Percentiles rank a stretch among this genome's conserved stretches.
phyloP scores from a whole-genome alignment of 2,329 filamentous ascomycete genomes.

The Ilyonectria destructans region DNA sequence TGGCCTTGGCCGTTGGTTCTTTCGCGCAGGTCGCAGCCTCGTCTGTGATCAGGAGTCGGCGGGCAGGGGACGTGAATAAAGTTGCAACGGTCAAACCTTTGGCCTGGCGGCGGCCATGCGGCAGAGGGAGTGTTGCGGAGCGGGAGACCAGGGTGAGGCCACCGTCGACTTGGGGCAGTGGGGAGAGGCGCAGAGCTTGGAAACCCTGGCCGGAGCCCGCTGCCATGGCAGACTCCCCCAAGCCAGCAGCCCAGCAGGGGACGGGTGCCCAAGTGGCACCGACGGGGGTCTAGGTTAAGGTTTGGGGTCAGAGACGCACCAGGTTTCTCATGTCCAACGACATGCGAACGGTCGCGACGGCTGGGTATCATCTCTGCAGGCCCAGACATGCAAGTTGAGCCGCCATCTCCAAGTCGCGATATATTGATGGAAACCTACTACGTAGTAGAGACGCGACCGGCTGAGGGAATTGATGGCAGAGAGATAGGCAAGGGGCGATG shows the following conservation, averaged over 20 bases:
- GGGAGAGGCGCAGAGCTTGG: slow-evolving; percentile 42
- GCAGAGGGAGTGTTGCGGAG: slow-evolving; percentile 31
- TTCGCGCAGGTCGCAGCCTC: slow-evolving; percentile 2
- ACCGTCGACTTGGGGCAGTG: slow-evolving; percentile 48
- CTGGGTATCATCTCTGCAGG: not conserved
- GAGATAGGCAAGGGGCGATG: slow-evolving; percentile 26
- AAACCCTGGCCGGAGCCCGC: slow-evolving; percentile 48
- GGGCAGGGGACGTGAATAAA: slow-evolving; percentile 33
- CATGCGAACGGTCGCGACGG: slow-evolving; percentile 15
- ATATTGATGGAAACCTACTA: not conserved
- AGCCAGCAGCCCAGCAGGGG: slow-evolving; percentile 44
- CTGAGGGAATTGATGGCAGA: not conserved
- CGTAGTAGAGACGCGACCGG: not conserved
- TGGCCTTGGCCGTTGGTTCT: not conserved
- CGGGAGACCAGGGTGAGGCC: slow-evolving; percentile 50
- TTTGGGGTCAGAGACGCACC: slow-evolving; percentile 29
- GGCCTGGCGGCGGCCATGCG: slow-evolving; percentile 43
- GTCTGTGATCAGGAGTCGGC: slow-evolving; percentile 13
- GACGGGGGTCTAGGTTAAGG: slow-evolving; percentile 37
- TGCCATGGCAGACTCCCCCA: slow-evolving; percentile 41
- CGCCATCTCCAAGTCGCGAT: slow-evolving; percentile 1
- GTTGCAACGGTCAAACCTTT: slow-evolving; percentile 46
- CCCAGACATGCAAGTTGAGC: not conserved
- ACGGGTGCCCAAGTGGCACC: slow-evolving; percentile 43
- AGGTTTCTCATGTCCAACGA: slow-evolving; percentile 28